A percentile compares a stretch with the other conserved stretches of the same genome.
Evolutionary conservation across 169 alveolate genomes (phyloP).

Genomic region (Gregarina niphandrodes): DNA sequence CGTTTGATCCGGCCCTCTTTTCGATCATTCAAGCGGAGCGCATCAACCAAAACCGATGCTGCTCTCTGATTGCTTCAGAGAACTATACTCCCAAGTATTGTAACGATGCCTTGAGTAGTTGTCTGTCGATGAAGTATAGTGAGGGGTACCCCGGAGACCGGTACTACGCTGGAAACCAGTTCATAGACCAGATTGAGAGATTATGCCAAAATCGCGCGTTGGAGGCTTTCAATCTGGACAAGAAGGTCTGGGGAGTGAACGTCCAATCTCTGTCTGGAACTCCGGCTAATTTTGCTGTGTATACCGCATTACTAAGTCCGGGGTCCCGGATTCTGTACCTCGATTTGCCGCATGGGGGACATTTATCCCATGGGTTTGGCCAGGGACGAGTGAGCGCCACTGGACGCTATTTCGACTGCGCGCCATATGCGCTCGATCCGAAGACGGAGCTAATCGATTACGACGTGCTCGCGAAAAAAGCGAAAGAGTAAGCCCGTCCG

Average conservation of each 20-base stretch:
- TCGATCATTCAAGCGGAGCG: too few species aligned
- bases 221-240: constrained; percentile 62
- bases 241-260: constrained; percentile 84
- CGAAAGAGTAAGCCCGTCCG: too few species aligned
- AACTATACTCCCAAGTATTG: background rate
- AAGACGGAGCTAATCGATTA: constrained; percentile 69
- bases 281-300: constrained; percentile 85
- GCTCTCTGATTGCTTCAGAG: background rate
- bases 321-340: constrained; percentile 85
- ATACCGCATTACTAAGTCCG: constrained; percentile 71
- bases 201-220: constrained; percentile 70
- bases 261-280: constrained; percentile 77
- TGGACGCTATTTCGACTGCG: constrained; percentile 66
- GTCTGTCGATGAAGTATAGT: constrained; percentile 66
- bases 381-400: constrained; percentile 50
- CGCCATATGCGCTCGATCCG: constrained; percentile 59
- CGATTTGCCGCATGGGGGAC: constrained; percentile 85
- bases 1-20: too few species aligned
- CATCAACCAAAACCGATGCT: too few species aligned
- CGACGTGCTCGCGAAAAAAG: constrained; percentile 57
- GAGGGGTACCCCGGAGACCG: constrained; percentile 90
- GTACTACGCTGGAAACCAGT: constrained; percentile 65
- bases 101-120: constrained; percentile 60
- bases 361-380: constrained; percentile 39
- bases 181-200: constrained; percentile 51